Evolutionary conservation across 2,329 filamentous ascomycete genomes (phyloP).

Genomic region (Hymenoscyphus infarciens): DNA sequence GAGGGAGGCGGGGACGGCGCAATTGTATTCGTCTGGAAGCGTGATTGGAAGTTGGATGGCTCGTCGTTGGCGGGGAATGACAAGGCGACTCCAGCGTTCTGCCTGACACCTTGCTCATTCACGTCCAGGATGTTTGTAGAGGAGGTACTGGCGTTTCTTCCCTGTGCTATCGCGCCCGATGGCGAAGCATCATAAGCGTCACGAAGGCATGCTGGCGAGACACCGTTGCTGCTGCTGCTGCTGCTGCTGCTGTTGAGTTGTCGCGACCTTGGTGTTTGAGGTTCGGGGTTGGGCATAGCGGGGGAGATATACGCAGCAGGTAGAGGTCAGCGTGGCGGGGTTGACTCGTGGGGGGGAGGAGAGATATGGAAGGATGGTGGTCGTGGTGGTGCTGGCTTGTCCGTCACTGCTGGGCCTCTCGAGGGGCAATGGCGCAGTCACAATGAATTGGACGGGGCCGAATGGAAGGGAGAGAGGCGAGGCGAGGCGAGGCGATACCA

Average conservation of each 20-base stretch:
- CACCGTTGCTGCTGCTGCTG: conserved; percentile 7
- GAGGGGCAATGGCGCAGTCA: background rate
- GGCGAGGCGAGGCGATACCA: background rate
- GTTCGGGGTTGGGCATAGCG: conserved; percentile 27
- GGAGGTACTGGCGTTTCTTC: conserved; percentile 11
- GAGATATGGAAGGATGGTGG: background rate
- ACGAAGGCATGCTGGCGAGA: conserved; percentile 1
- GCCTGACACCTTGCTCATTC: conserved; percentile 18
- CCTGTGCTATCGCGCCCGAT: conserved; percentile 11
- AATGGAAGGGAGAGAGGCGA: background rate
- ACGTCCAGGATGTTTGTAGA: conserved; percentile 3
- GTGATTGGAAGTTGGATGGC: conserved; percentile 13
- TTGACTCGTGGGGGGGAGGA: background rate
- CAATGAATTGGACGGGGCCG: background rate
- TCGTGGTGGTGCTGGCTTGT: background rate
- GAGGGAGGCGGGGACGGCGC: conserved; percentile 37
- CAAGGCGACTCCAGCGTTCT: conserved; percentile 16
- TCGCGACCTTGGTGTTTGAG: conserved; percentile 21
- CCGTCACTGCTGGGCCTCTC: background rate
- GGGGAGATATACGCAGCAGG: conserved; percentile 10
- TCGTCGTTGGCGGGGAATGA: conserved; percentile 15
- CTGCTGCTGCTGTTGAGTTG: conserved; percentile 12
- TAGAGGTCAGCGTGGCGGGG: background rate
- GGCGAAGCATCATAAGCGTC: conserved; percentile 8
- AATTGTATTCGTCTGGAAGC: conserved; percentile 40